A percentile compares a stretch with the other conserved stretches of the same genome.
Conservation (phyloP, 2,329 filamentous ascomycete species). For the Colletotrichum simmondsii region DNA sequence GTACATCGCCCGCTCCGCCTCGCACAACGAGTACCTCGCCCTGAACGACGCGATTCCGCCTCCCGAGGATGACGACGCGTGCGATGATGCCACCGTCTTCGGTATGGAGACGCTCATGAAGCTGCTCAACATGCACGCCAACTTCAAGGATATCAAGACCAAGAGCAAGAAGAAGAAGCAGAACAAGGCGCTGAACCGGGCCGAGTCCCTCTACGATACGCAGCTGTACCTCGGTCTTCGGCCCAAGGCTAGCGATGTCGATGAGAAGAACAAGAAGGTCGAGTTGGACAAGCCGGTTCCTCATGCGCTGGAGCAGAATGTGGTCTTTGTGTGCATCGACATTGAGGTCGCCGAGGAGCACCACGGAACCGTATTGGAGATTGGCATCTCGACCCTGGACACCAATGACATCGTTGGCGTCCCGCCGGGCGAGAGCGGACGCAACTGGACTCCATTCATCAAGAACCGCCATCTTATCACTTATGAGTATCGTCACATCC, state of each 20-base stretch:
- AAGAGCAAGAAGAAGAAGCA: conserved; percentile 29
- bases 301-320: conserved; percentile 7
- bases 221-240: conserved; percentile 34
- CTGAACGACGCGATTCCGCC: conserved; percentile 10
- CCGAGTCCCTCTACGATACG: conserved; percentile 20
- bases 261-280: conserved; percentile 14
- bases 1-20: conserved; percentile 69
- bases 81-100: not conserved
- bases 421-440: conserved; percentile 69
- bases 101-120: conserved; percentile 22
- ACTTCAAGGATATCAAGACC: conserved; percentile 39
- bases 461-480: conserved; percentile 81
- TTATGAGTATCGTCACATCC: conserved; percentile 71
- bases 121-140: conserved; percentile 29
- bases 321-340: conserved; percentile 82
- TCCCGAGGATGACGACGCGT: conserved; percentile 14
- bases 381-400: conserved; percentile 86
- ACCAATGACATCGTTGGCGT: conserved; percentile 65
- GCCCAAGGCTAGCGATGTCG: not conserved
- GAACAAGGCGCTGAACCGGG: conserved; percentile 16
- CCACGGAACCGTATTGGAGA: conserved; percentile 78
- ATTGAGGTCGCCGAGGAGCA: conserved; percentile 82
- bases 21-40: conserved; percentile 24
- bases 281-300: conserved; percentile 9
- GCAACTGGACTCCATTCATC: conserved; percentile 76